Evolutionary conservation across 192 early-diverging fungal genomes (phyloP).

Genomic region (Backusella circina): DNA sequence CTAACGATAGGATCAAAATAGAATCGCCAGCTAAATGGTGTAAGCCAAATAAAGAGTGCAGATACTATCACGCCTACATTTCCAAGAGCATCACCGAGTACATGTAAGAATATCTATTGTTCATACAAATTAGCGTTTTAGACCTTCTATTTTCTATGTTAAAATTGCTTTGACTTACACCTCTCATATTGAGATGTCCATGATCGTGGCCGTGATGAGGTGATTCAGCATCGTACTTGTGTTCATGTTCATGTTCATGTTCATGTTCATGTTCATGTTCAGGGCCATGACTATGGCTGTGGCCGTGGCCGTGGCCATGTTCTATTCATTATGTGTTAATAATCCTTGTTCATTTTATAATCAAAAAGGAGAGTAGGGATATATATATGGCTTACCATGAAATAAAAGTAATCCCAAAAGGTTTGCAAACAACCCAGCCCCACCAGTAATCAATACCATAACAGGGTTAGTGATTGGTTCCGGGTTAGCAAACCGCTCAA

Average conservation of each 20-base stretch:
- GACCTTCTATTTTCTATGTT: not conserved
- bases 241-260: constrained; percentile 27
- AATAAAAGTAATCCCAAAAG: constrained; percentile 79
- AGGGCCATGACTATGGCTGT: constrained; percentile 38
- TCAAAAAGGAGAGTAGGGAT: not conserved
- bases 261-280: not conserved
- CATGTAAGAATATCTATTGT: constrained; percentile 77
- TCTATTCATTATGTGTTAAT: constrained; percentile 13
- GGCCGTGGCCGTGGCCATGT: not conserved
- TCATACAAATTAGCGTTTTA: not conserved
- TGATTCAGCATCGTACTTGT: constrained; percentile 14
- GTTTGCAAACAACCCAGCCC: constrained; percentile 75
- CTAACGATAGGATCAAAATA: constrained; percentile 88
- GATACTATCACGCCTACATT: constrained; percentile 84
- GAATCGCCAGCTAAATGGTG: constrained; percentile 61
- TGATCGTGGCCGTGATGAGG: constrained; percentile 13
- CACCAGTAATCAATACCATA: constrained; percentile 75
- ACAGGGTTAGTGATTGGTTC: constrained; percentile 67
- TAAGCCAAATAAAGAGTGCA: constrained; percentile 74
- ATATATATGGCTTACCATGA: constrained; percentile 48
- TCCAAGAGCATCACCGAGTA: constrained; percentile 86
- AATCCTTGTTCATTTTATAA: not conserved
- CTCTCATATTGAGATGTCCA: constrained; percentile 51
- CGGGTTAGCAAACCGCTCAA: constrained; percentile 75
- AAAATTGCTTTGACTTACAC: constrained; percentile 20